Conservation (phyloP, 805 yeast species). For the Ogataea corticis region DNA sequence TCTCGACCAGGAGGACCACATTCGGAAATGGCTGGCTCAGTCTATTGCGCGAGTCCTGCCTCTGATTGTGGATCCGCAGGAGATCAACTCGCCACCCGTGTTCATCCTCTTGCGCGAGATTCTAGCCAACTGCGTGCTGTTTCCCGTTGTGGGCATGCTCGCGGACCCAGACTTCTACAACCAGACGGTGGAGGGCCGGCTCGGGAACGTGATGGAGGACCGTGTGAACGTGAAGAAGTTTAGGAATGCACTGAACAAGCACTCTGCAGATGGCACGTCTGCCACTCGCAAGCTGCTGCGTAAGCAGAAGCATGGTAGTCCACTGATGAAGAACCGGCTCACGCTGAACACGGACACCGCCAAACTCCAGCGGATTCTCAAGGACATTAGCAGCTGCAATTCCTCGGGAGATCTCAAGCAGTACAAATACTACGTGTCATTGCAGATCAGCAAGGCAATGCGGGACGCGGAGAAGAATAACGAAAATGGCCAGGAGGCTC, state of each 20-base stretch:
- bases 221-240: slow-evolving; percentile 72
- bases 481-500: not conserved
- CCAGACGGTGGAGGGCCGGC: slow-evolving; percentile 54
- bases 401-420: slow-evolving; percentile 49
- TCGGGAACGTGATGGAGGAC: slow-evolving; percentile 69
- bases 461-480: slow-evolving; percentile 32
- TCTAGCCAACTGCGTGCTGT: slow-evolving; percentile 55
- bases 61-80: slow-evolving; percentile 45
- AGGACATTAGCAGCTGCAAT: slow-evolving; percentile 33
- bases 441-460: slow-evolving; percentile 46
- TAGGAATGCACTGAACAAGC: slow-evolving; percentile 67
- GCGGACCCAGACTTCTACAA: slow-evolving; percentile 81
- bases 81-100: slow-evolving; percentile 50
- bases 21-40: slow-evolving; percentile 50
- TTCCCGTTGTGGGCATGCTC: slow-evolving; percentile 50
- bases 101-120: slow-evolving; percentile 60
- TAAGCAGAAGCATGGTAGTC: slow-evolving; percentile 14
- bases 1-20: slow-evolving; percentile 39
- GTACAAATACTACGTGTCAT: slow-evolving; percentile 44
- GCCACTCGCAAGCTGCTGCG: slow-evolving; percentile 2
- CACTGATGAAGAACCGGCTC: slow-evolving; percentile 35
- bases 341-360: slow-evolving; percentile 41
- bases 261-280: slow-evolving; percentile 38
- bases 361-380: slow-evolving; percentile 42
- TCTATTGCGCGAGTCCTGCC: slow-evolving; percentile 48